These are phyloP conservation scores for Saturnispora bothae DNA, from an alignment of 805 yeast genomes.

Conservation along the genomic window DNA sequence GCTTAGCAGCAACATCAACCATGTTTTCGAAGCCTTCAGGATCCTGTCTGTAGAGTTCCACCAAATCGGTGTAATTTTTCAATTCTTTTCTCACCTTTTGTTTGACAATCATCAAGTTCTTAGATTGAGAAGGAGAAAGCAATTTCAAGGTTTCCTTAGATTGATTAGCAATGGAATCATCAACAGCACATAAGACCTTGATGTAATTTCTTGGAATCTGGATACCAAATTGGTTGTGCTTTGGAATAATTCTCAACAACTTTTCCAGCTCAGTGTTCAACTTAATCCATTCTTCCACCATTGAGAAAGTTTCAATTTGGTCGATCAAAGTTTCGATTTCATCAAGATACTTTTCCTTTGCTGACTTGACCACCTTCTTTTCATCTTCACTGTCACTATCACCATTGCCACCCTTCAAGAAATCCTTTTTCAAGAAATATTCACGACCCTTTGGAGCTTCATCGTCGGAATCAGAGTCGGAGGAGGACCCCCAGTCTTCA, in stretches of 20 bases:
- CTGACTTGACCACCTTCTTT: constrained; percentile 81
- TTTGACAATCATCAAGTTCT: constrained; percentile 76
- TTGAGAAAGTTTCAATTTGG: constrained; percentile 57
- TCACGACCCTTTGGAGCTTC: constrained; percentile 25
- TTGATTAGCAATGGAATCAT: constrained; percentile 46
- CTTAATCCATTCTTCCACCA: constrained; percentile 68
- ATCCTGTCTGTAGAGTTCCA: constrained; percentile 50
- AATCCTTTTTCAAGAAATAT: constrained; percentile 22
- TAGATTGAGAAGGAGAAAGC: constrained; percentile 71
- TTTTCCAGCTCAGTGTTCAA: constrained; percentile 72
- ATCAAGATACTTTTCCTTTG: constrained; percentile 84
- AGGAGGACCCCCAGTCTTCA: constrained; percentile 10
- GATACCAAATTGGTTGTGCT: constrained; percentile 66
- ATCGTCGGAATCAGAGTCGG: constrained; percentile 23
- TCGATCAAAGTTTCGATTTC: constrained; percentile 65
- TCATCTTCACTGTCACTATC: constrained; percentile 44
- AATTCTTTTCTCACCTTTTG: constrained; percentile 79
- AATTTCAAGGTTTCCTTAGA: constrained; percentile 46
- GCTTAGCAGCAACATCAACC: background rate
- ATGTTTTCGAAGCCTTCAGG: constrained; percentile 60
- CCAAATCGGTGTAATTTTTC: constrained; percentile 54
- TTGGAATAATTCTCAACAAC: constrained; percentile 52
- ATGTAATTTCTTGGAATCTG: constrained; percentile 65
- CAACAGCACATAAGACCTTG: constrained; percentile 59
- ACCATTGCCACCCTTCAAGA: constrained; percentile 31